Percentiles rank a stretch among this genome's conserved stretches.
phyloP scores from a whole-genome alignment of 805 yeast species.

The Candida arabinofermentans region DNA sequence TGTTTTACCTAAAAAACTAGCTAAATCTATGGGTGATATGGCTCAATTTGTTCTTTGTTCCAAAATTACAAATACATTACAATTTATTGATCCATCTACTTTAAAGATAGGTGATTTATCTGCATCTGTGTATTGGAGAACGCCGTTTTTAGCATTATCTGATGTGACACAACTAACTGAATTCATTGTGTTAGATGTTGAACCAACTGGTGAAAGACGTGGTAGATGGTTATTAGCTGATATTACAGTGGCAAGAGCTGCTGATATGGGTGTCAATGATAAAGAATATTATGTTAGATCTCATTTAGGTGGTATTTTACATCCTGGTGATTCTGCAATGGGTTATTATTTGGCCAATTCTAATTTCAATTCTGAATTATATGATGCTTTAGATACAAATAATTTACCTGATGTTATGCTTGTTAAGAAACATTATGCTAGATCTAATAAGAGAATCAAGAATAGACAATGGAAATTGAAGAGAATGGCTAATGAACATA shows the following conservation, averaged over 20 bases:
- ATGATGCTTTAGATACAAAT: constrained; percentile 63
- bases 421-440: constrained; percentile 83
- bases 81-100: constrained; percentile 81
- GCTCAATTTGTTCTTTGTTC: constrained; percentile 80
- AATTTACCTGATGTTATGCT: constrained; percentile 80
- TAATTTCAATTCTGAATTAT: constrained; percentile 83
- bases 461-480: constrained; percentile 86
- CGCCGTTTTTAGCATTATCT: constrained; percentile 72
- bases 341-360: constrained; percentile 86
- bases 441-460: constrained; percentile 71
- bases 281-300: constrained; percentile 79
- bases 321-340: constrained; percentile 93
- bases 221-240: constrained; percentile 87
- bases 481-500: constrained; percentile 97
- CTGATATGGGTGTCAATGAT: constrained; percentile 86
- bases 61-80: constrained; percentile 76
- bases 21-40: constrained; percentile 78
- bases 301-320: constrained; percentile 90
- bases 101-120: constrained; percentile 73
- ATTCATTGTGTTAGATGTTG: constrained; percentile 89
- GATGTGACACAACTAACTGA: constrained; percentile 76
- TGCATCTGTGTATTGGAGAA: constrained; percentile 74
- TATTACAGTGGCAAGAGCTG: constrained; percentile 82
- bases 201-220: constrained; percentile 75
- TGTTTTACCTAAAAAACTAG: constrained; percentile 82